Percentiles rank a stretch among this genome's conserved stretches.
Conservation (phyloP, 768 basidiomycete species). For the Trametopsis cervina region DNA sequence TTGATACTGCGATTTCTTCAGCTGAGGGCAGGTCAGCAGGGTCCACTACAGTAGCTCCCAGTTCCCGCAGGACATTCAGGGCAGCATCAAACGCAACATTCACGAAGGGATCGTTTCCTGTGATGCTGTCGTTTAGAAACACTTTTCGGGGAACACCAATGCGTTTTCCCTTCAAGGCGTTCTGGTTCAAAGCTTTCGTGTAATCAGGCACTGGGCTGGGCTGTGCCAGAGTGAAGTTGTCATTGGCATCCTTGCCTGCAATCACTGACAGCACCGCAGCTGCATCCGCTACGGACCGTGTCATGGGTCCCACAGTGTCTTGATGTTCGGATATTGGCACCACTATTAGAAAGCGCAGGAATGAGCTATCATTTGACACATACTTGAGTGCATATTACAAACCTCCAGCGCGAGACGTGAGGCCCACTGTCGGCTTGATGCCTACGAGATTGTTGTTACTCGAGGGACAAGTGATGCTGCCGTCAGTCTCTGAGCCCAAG, state of each 20-base stretch:
- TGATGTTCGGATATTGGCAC: constrained; percentile 36
- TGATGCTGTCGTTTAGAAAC: constrained; percentile 16
- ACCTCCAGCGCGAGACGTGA: constrained; percentile 31
- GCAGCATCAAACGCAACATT: constrained; percentile 30
- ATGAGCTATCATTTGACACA: constrained; percentile 39
- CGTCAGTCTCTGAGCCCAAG: constrained; percentile 42
- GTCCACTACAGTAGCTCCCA: constrained; percentile 48
- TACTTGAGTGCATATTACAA: not conserved
- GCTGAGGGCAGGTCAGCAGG: constrained; percentile 55
- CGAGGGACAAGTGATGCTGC: constrained; percentile 40
- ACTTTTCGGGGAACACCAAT: constrained; percentile 37
- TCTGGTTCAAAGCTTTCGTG: constrained; percentile 38
- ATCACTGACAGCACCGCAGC: constrained; percentile 32
- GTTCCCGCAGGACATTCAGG: constrained; percentile 26
- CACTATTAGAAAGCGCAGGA: constrained; percentile 34
- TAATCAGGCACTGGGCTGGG: constrained; percentile 46
- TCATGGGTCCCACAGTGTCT: constrained; percentile 32
- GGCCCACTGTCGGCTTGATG: constrained; percentile 31
- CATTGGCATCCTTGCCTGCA: constrained; percentile 32
- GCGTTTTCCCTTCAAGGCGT: constrained; percentile 39
- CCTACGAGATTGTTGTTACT: constrained; percentile 35
- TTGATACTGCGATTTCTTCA: constrained; percentile 35
- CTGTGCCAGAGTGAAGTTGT: constrained; percentile 32
- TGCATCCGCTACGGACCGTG: constrained; percentile 28
- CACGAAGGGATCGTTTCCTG: constrained; percentile 19